Evolutionary conservation across 129 eudicot species (phyloP).

Genomic region (Flaveria brownii): DNA sequence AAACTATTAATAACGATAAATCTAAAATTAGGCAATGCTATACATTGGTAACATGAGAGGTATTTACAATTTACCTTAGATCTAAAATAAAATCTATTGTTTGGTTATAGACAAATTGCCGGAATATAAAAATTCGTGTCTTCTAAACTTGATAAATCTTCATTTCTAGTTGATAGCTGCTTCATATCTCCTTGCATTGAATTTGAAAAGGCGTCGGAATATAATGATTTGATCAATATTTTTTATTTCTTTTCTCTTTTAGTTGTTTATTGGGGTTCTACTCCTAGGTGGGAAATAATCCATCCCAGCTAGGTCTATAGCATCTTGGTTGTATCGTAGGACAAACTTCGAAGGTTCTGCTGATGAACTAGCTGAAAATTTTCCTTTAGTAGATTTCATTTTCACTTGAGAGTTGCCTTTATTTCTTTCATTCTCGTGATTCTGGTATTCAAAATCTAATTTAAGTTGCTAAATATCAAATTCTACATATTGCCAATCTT

Average conservation of each 20-base stretch:
- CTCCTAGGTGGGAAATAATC: slow-evolving; percentile 74
- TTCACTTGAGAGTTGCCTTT: slow-evolving; percentile 8
- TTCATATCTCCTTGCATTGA: background rate
- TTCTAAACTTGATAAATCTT: background rate
- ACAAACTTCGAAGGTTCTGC: slow-evolving; percentile 19
- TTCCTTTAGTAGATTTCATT: slow-evolving; percentile 30
- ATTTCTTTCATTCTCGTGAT: slow-evolving; percentile 26
- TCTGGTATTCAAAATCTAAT: slow-evolving; percentile 30
- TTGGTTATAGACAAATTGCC: slow-evolving; percentile 31
- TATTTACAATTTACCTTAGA: slow-evolving; percentile 34
- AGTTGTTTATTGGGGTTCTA: slow-evolving; percentile 84
- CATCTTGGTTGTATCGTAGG: slow-evolving; percentile 45
- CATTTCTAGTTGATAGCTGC: background rate
- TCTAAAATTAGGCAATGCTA: background rate
- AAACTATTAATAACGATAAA: background rate
- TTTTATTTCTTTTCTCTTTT: background rate
- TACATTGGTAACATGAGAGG: slow-evolving; percentile 1
- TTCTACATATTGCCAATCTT: background rate
- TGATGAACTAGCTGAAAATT: slow-evolving; percentile 27
- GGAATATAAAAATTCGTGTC: background rate
- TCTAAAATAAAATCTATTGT: slow-evolving; percentile 31
- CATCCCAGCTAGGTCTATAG: slow-evolving; percentile 61
- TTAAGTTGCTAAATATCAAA: slow-evolving; percentile 5
- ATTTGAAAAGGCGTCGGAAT: too few relatives aligned
- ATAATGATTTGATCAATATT: background rate